Percentiles rank a stretch among this genome's conserved stretches.
These are phyloP conservation scores for Candolleomyces efflorescens DNA, from an alignment of 768 basidiomycete species.

Conservation along the genomic window DNA sequence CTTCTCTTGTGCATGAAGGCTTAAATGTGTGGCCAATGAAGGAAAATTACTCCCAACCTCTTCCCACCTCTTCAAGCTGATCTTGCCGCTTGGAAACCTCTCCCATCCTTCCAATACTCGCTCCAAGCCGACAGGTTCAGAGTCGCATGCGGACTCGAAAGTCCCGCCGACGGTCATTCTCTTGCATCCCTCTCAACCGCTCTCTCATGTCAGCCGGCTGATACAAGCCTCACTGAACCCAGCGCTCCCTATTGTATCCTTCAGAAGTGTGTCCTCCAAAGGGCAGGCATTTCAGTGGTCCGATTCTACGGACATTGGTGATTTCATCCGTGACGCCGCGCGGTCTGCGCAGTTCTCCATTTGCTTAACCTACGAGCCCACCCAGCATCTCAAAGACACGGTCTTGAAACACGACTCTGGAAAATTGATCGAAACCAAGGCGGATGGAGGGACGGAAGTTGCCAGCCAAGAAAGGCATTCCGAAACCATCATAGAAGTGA, in stretches of 20 bases:
- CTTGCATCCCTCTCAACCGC: constrained; percentile 64
- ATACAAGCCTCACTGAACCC: constrained; percentile 43
- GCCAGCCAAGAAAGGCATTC: constrained; percentile 5
- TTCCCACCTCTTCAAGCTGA: constrained; percentile 63
- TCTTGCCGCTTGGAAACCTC: constrained; percentile 43
- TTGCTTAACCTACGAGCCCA: constrained; percentile 26
- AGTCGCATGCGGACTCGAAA: constrained; percentile 5
- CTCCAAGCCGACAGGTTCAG: constrained; percentile 5
- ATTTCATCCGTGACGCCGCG: constrained; percentile 63
- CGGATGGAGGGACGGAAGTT: constrained; percentile 3
- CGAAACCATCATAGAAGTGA: constrained; percentile 37
- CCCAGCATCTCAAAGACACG: constrained; percentile 4
- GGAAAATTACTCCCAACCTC: constrained; percentile 61
- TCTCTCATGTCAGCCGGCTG: constrained; percentile 57
- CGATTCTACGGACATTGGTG: constrained; percentile 58
- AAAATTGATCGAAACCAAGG: constrained; percentile 3
- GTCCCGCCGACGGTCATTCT: constrained; percentile 51
- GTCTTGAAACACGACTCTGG: constrained; percentile 5
- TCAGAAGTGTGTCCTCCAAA: constrained; percentile 33
- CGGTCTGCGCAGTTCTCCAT: constrained; percentile 51
- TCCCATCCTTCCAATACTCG: constrained; percentile 13
- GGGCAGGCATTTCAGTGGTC: constrained; percentile 50
- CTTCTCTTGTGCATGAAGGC: too few species aligned
- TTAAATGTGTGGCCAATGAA: constrained; percentile 10
- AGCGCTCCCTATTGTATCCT: constrained; percentile 35